Percentiles rank a stretch among this genome's conserved stretches.
Conservation (phyloP, 257 asterid species). For the Gentiana straminea region DNA sequence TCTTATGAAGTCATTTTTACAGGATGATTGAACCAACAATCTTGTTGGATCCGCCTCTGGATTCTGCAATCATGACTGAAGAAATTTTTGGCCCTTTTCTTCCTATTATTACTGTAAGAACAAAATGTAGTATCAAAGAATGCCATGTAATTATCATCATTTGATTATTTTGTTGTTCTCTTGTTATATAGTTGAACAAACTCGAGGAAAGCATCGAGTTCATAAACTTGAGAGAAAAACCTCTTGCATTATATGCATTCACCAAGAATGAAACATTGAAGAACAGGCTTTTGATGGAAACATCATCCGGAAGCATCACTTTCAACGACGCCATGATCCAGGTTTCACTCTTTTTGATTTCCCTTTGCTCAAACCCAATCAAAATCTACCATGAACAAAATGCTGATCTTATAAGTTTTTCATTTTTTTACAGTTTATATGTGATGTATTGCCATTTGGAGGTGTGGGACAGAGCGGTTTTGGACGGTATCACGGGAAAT, state of each 20-base stretch:
- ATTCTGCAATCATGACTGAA: slow-evolving; percentile 69
- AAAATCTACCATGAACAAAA: too few species aligned
- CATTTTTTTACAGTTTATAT: slow-evolving; percentile 43
- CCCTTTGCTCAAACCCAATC: background rate
- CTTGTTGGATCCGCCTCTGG: slow-evolving; percentile 82
- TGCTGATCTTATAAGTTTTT: background rate
- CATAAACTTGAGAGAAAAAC: slow-evolving; percentile 59
- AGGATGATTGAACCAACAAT: slow-evolving; percentile 89
- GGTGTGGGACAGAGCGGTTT: slow-evolving; percentile 83
- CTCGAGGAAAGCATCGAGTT: slow-evolving; percentile 79
- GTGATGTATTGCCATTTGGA: slow-evolving; percentile 74
- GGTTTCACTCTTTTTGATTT: slow-evolving; percentile 21
- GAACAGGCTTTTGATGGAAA: slow-evolving; percentile 50
- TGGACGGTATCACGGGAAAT: slow-evolving; percentile 89
- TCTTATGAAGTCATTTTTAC: slow-evolving; percentile 8
- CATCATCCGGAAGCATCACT: slow-evolving; percentile 77
- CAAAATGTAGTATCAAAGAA: background rate
- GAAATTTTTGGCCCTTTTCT: slow-evolving; percentile 96
- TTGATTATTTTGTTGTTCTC: background rate
- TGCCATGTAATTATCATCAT: too few species aligned
- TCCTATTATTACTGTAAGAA: slow-evolving; percentile 71
- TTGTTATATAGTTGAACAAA: slow-evolving; percentile 41
- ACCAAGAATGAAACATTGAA: slow-evolving; percentile 49
- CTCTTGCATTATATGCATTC: slow-evolving; percentile 76
- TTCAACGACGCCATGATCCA: slow-evolving; percentile 77